Percentiles rank a stretch among this genome's conserved stretches.
Evolutionary conservation across 108 stramenopile genomes (phyloP).

Genomic region (Schizochytrium sp.): DNA sequence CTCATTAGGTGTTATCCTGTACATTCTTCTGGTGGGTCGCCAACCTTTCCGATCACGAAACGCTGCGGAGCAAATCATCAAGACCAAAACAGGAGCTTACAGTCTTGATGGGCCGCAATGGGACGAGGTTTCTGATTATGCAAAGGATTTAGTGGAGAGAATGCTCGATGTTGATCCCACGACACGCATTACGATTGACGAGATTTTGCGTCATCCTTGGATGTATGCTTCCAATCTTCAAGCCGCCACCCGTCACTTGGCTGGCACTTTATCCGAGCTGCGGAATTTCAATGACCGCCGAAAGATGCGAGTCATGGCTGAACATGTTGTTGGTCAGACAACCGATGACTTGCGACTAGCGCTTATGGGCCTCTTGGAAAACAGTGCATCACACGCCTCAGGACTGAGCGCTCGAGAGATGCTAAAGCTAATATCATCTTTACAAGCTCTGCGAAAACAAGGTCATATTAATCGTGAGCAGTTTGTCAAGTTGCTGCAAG

Average conservation of each 20-base stretch:
- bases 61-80: background rate
- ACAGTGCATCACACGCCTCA: background rate
- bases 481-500: background rate
- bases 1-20: slow-evolving; percentile 93
- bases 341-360: slow-evolving; percentile 27
- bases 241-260: background rate
- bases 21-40: slow-evolving; percentile 91
- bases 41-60: slow-evolving; percentile 68
- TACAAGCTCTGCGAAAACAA: slow-evolving; percentile 19
- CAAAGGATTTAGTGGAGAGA: slow-evolving; percentile 23
- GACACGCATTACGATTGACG: slow-evolving; percentile 31
- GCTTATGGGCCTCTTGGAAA: slow-evolving; percentile 33
- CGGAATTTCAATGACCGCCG: slow-evolving; percentile 31
- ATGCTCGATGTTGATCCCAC: slow-evolving; percentile 44
- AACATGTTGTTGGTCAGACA: background rate
- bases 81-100: background rate
- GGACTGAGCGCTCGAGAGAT: slow-evolving; percentile 20
- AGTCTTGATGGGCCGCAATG: background rate
- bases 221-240: background rate
- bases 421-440: background rate
- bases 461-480: background rate
- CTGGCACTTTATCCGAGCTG: background rate
- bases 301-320: background rate
- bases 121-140: slow-evolving; percentile 4
- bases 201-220: slow-evolving; percentile 20